A percentile compares a stretch with the other conserved stretches of the same genome.
Evolutionary conservation across 2,329 filamentous ascomycete species (phyloP).

Genomic region (Parastagonospora avenae): DNA sequence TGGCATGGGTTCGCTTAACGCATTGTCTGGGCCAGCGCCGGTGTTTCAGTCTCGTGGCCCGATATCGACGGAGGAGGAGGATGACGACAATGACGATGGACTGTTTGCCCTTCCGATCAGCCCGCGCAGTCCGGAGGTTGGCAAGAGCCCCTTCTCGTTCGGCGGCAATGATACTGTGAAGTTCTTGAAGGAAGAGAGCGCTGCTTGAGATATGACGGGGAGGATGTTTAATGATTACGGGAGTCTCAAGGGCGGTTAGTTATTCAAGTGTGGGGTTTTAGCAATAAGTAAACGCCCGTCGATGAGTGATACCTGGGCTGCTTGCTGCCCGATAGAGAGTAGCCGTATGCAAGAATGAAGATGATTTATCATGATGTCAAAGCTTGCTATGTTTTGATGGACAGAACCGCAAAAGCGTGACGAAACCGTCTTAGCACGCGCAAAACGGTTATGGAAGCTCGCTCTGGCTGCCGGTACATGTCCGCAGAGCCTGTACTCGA

Average conservation of each 20-base stretch:
- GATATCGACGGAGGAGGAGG: conserved; percentile 31
- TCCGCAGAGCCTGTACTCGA: no score
- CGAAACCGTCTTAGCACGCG: no score
- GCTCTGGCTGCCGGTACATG: no score
- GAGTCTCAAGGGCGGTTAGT: not conserved
- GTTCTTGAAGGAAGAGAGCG: conserved; percentile 36
- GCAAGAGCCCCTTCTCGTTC: conserved; percentile 78
- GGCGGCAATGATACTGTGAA: conserved; percentile 41
- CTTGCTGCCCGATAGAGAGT: conserved; percentile 3
- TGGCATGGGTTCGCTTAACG: conserved; percentile 54
- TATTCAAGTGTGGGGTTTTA: not conserved
- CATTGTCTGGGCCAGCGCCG: conserved; percentile 44
- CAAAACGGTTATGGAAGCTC: no score
- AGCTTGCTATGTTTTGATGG: no score
- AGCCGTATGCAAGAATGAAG: not conserved
- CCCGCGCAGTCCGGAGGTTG: conserved; percentile 83
- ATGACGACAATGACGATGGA: conserved; percentile 72
- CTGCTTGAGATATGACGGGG: conserved; percentile 22
- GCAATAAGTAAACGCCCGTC: not conserved
- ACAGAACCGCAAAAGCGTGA: no score
- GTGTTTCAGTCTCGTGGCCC: conserved; percentile 37
- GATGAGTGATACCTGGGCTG: conserved; percentile 20
- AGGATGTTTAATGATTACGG: conserved; percentile 12
- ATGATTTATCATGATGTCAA: not conserved
- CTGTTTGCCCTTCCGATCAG: conserved; percentile 88